phyloP scores from a whole-genome alignment of 2,329 filamentous ascomycete genomes.

The Drechslerella stenobrocha region DNA sequence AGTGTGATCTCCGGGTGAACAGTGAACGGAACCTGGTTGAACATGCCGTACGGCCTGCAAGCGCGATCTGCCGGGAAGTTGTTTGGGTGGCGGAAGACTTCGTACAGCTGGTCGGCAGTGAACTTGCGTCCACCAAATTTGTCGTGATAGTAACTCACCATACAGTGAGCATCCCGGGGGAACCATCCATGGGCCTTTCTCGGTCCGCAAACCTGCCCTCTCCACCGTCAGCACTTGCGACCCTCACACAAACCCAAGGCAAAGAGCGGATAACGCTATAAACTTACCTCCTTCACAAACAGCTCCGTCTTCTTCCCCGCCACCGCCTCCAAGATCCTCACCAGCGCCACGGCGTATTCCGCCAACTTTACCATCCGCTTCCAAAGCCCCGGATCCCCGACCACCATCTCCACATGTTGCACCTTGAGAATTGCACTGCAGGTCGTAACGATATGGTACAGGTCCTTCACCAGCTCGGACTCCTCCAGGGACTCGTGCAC shows the following conservation, averaged over 20 bases:
- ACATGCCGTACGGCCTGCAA: constrained; percentile 6
- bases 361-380: constrained; percentile 3
- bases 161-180: constrained; percentile 5
- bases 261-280: not conserved
- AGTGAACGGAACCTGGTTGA: constrained; percentile 8
- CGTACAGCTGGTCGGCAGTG: not conserved
- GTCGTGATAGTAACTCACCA: constrained; percentile 1
- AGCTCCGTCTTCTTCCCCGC: not conserved
- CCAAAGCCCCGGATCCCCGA: not conserved
- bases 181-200: constrained; percentile 2
- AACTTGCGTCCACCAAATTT: not conserved
- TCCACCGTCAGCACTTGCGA: not conserved
- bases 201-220: not conserved
- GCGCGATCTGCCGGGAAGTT: not conserved
- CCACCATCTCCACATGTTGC: constrained; percentile 1
- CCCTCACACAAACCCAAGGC: too few species aligned
- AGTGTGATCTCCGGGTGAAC: constrained; percentile 16
- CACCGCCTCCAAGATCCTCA: constrained; percentile 5
- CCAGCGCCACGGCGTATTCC: constrained; percentile 6
- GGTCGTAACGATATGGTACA: not conserved
- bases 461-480: not conserved
- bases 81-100: not conserved
- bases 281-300: constrained; percentile 1
- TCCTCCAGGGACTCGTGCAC: not conserved
- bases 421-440: constrained; percentile 2